Base-by-base conservation (phyloP, 1,284 basidiomycete genomes). In the Leccinum subrobustum region DNA sequence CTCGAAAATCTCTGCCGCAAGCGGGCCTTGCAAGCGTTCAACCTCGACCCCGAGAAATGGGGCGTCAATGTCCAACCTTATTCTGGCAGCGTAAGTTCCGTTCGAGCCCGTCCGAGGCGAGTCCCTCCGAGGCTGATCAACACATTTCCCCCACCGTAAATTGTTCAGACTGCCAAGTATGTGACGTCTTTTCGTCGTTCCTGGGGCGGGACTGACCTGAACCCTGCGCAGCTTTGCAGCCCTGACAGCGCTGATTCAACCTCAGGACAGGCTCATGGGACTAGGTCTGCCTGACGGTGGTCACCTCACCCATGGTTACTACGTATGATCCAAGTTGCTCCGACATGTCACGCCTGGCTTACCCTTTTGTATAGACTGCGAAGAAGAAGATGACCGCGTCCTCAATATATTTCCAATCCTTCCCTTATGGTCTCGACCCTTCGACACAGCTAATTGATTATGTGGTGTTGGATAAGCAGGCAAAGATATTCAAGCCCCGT, bases 371-470 rank as follows among this genome's bases (percentile, higher is more conserved):
- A 60, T 70, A 92, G 91, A 98, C 96, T 65, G 95, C 95, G 65
- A 98, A 98, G 82, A 97, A 98, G 85, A 99, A 99, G 82, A 99
- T 99, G 88, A 98, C 96, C 57, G 95, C 97, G 27, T 99, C 96
- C 47, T 98, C 96, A 18, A 98, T 99, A 81, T 99, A 99, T 85
- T 99, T 99, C 91, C 96, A 99, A 78, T 98, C 96, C 52, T 86
- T 98, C 77, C 97, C 97, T 55, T 99, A 99, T 76, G 88, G 86
- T 63, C 92, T 99, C 68, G 86, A 89, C 73, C 88, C 91, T 56
- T 77, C 85, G 59, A 93, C 91, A 63, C 92, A 97, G 75, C 83
- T 96, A 70, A 90, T 99, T 71, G 95, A 99, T 83, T 98, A 98
- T 79, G 83, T 82, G 56, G 83, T 79, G 53, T 86, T 99, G 71